A percentile compares a stretch with the other conserved stretches of the same genome.
Conservation (phyloP, 257 asterid species). For the Solanum lignicaule region DNA sequence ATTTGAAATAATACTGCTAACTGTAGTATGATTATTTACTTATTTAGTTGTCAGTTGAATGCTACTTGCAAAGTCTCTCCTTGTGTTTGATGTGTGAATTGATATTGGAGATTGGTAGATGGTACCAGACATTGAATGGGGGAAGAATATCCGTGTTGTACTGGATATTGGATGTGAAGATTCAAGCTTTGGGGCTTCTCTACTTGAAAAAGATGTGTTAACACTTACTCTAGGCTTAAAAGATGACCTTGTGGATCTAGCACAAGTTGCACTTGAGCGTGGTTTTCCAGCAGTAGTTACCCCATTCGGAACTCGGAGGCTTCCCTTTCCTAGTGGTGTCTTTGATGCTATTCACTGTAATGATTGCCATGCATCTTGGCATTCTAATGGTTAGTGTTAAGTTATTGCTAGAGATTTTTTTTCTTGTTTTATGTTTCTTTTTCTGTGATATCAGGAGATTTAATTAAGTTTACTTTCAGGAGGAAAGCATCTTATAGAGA, state of each 20-base stretch:
- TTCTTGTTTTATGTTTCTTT: conserved; percentile 6
- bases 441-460: background rate
- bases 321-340: conserved; percentile 92
- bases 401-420: background rate
- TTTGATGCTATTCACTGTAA: conserved; percentile 85
- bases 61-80: background rate
- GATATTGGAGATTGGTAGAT: conserved; percentile 37
- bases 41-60: background rate
- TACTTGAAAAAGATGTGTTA: conserved; percentile 66
- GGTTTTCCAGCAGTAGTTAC: conserved; percentile 81
- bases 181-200: conserved; percentile 69
- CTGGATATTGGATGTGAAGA: conserved; percentile 87
- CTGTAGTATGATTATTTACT: background rate
- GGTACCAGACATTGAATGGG: conserved; percentile 99
- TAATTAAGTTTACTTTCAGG: conserved; percentile 37
- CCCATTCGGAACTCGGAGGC: conserved; percentile 64
- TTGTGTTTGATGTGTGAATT: conserved; percentile 14
- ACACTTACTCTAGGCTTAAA: conserved; percentile 78
- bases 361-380: conserved; percentile 77
- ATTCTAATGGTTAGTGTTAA: conserved; percentile 54
- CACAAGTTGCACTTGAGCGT: conserved; percentile 89
- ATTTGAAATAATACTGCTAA: background rate
- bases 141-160: conserved; percentile 72
- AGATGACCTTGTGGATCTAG: conserved; percentile 75
- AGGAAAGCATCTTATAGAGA: conserved; percentile 77